Conservation (phyloP, 257 asterid species). For the Penstemon eatonii region DNA sequence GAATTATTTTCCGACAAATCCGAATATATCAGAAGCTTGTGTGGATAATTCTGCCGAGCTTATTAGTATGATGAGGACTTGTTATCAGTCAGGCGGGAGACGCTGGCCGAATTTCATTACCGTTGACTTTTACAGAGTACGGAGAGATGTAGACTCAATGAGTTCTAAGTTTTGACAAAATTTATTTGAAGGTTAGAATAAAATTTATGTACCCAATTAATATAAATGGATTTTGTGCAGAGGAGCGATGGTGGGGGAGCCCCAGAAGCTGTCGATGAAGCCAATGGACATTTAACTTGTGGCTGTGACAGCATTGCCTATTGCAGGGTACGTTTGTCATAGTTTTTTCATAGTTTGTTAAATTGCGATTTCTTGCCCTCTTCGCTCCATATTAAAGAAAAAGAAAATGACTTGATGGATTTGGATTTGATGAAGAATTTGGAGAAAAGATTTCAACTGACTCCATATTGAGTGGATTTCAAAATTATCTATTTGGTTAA, state of each 20-base stretch:
- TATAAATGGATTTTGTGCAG: constrained; percentile 35
- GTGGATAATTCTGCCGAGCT: constrained; percentile 70
- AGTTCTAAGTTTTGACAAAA: not conserved
- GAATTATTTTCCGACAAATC: constrained; percentile 72
- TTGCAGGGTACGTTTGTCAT: constrained; percentile 59
- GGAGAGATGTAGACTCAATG: not conserved
- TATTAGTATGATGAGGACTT: constrained; percentile 54
- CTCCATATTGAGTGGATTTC: too few relatives aligned
- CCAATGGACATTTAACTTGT: constrained; percentile 81
- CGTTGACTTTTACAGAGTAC: constrained; percentile 79
- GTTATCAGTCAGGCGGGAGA: constrained; percentile 57
- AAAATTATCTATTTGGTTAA: too few relatives aligned
- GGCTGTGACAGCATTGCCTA: constrained; percentile 85
- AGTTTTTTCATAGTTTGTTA: not conserved
- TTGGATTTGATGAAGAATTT: too few relatives aligned
- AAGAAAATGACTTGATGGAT: too few relatives aligned
- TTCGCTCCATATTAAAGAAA: too few relatives aligned
- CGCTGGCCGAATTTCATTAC: constrained; percentile 97
- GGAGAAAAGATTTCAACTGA: too few relatives aligned
- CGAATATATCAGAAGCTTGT: constrained; percentile 64
- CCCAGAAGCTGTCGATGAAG: constrained; percentile 83
- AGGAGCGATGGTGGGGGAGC: constrained; percentile 92
- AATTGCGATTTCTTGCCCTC: too few relatives aligned
- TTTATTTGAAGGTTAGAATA: not conserved
- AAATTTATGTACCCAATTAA: not conserved